These are phyloP conservation scores for Raphanus raphanistrum DNA, from an alignment of 345 rosid species.

Conservation along the genomic window DNA sequence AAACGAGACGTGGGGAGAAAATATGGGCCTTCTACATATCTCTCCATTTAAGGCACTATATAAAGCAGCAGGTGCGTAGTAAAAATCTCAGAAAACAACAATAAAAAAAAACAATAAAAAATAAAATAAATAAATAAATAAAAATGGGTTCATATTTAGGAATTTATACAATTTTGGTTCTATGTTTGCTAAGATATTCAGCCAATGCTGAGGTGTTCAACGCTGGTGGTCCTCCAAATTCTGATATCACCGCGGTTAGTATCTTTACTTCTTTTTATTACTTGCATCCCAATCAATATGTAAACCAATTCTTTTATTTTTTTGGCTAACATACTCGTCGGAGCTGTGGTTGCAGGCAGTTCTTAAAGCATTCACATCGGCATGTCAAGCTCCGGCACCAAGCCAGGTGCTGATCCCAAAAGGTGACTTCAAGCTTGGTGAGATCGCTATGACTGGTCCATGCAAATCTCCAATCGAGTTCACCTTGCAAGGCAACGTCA, in stretches of 20 bases:
- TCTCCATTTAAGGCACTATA: conserved; percentile 14
- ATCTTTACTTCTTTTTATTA: not conserved
- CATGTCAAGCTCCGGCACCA: conserved; percentile 25
- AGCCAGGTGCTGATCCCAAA: conserved; percentile 32
- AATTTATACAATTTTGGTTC: conserved; percentile 5
- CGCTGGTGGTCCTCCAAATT: conserved; percentile 1
- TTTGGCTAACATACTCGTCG: not conserved
- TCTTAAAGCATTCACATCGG: conserved; percentile 27
- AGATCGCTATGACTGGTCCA: conserved; percentile 27
- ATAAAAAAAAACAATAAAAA: not conserved
- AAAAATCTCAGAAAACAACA: not conserved
- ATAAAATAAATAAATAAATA: not conserved
- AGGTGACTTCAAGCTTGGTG: conserved; percentile 35
- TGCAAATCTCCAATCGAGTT: conserved; percentile 34
- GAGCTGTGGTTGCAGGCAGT: conserved; percentile 21
- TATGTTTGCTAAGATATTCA: conserved; percentile 29
- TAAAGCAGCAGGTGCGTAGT: not conserved
- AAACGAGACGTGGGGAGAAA: conserved; percentile 11
- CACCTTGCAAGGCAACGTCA: conserved; percentile 23
- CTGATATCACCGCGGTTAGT: conserved; percentile 37
- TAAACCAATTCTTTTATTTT: not conserved
- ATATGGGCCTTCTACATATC: not conserved
- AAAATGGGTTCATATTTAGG: conserved; percentile 19
- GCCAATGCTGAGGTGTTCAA: conserved; percentile 35
- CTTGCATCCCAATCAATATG: conserved; percentile 2